Percentiles rank a stretch among this genome's conserved stretches.
Evolutionary conservation across 208 protist genomes (phyloP).

Genomic region (Willaertia magna): DNA sequence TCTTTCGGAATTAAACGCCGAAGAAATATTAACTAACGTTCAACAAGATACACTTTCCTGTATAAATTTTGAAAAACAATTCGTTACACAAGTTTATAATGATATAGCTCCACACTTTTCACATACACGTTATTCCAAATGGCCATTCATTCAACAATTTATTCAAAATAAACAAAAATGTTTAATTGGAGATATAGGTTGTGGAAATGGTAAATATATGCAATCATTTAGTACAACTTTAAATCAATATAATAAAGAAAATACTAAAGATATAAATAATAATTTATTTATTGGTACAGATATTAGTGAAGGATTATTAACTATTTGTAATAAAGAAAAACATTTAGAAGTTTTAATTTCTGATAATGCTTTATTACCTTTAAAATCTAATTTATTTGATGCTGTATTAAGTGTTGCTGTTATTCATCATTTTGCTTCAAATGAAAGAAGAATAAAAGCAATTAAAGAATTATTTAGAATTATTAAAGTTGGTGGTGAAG

Average conservation of each 20-base stretch:
- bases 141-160: constrained; percentile 13
- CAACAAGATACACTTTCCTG: too few species aligned
- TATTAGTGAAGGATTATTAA: not conserved
- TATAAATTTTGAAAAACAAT: constrained; percentile 16
- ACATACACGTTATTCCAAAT: not conserved
- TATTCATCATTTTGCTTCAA: constrained; percentile 13
- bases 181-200: constrained; percentile 14
- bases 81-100: constrained; percentile 16
- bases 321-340: not conserved
- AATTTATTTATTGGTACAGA: not conserved
- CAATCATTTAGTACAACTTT: not conserved
- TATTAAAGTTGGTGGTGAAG: not conserved
- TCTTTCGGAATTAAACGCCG: too few species aligned
- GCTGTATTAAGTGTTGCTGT: constrained; percentile 12
- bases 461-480: not conserved
- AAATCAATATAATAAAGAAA: not conserved
- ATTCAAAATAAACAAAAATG: not conserved
- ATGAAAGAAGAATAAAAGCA: constrained; percentile 2
- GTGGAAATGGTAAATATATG: constrained; percentile 19
- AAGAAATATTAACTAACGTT: too few species aligned
- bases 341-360: not conserved
- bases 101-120: constrained; percentile 18
- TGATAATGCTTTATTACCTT: not conserved
- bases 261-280: not conserved
- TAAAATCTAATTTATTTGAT: not conserved